phyloP scores from a whole-genome alignment of 163 green algal genomes.

The Scenedesmus sp. region DNA sequence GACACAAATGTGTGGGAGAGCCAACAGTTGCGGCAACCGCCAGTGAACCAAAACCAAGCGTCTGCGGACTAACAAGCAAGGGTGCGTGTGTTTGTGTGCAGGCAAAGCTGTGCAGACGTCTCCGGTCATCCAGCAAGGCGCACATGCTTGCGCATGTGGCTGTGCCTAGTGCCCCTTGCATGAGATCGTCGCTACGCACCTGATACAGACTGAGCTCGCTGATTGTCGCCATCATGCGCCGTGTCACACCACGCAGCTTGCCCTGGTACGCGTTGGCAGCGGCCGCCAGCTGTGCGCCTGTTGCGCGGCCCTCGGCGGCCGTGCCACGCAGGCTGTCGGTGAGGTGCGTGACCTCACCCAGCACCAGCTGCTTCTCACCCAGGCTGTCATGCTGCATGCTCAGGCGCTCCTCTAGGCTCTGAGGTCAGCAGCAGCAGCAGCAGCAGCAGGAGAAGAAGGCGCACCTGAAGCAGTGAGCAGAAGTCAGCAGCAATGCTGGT shows the following conservation, averaged over 20 bases:
- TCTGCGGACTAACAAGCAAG: too few relatives aligned
- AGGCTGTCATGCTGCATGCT: slow-evolving; percentile 84
- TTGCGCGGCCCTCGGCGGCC: slow-evolving; percentile 75
- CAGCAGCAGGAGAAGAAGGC: neutral
- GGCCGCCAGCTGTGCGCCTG: slow-evolving; percentile 78
- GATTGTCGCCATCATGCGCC: slow-evolving; percentile 91
- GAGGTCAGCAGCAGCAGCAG: neutral
- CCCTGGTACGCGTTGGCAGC: slow-evolving; percentile 84
- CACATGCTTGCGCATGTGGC: neutral
- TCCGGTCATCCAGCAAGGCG: too few relatives aligned
- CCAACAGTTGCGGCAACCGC: too few relatives aligned
- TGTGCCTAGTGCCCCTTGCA: too few relatives aligned
- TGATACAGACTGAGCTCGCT: slow-evolving; percentile 85
- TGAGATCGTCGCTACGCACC: too few relatives aligned
- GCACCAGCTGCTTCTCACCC: slow-evolving; percentile 88
- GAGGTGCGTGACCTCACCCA: slow-evolving; percentile 82
- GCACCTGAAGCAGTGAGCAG: too few relatives aligned
- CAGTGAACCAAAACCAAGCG: too few relatives aligned
- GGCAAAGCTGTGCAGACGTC: too few relatives aligned
- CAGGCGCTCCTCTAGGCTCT: slow-evolving; percentile 82
- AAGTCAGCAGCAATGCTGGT: too few relatives aligned
- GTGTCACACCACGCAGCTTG: slow-evolving; percentile 77
- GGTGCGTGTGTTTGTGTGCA: too few relatives aligned
- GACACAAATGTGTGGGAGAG: neutral
- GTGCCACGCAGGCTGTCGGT: slow-evolving; percentile 66